Conservation (phyloP, 2,329 filamentous ascomycete species). For the Leptosphaerulina australis region DNA sequence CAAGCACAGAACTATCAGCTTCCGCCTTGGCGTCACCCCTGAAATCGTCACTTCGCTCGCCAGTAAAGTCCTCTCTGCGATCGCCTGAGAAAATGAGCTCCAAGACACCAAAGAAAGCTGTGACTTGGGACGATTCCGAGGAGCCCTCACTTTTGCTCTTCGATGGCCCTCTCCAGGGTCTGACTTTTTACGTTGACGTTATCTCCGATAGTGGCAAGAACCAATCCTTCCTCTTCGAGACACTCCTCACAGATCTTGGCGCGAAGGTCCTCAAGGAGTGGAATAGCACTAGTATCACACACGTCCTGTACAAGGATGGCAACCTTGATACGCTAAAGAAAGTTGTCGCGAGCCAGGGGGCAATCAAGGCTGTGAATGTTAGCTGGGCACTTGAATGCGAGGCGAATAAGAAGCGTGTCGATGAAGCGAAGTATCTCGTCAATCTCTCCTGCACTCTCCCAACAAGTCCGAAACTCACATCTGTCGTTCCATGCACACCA, state of each 20-base stretch:
- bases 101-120: constrained; percentile 47
- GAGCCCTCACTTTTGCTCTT: constrained; percentile 32
- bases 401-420: constrained; percentile 41
- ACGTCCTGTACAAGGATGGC: constrained; percentile 90
- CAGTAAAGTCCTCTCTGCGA: constrained; percentile 43
- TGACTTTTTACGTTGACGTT: constrained; percentile 82
- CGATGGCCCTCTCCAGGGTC: constrained; percentile 57
- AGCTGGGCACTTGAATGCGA: constrained; percentile 78
- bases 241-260: constrained; percentile 80
- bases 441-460: constrained; percentile 34
- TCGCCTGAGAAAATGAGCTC: constrained; percentile 43
- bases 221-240: constrained; percentile 69
- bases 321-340: constrained; percentile 81
- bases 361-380: constrained; percentile 85
- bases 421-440: constrained; percentile 43
- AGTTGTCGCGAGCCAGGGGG: constrained; percentile 71
- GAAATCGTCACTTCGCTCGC: constrained; percentile 40
- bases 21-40: constrained; percentile 29
- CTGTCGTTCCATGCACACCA: constrained; percentile 37
- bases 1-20: constrained; percentile 13
- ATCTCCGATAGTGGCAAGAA: constrained; percentile 71
- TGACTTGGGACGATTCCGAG: constrained; percentile 40
- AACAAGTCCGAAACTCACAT: constrained; percentile 26
- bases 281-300: constrained; percentile 79
- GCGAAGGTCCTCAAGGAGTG: constrained; percentile 71